phyloP scores from a whole-genome alignment of 2,329 filamentous ascomycete genomes.

The Ascochyta koolunga region DNA sequence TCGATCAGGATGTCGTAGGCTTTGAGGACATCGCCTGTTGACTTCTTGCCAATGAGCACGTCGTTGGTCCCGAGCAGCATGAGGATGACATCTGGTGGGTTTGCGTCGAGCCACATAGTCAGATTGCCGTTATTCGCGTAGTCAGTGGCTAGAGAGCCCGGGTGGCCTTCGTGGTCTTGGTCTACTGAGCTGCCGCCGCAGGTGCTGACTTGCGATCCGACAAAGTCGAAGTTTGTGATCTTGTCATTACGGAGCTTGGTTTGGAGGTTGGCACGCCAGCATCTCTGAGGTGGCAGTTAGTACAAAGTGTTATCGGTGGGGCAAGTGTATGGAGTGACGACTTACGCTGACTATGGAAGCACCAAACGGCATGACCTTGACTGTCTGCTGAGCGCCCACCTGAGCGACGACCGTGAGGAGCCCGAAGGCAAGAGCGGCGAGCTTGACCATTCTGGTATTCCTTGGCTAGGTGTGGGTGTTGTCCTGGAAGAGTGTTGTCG shows the following conservation, averaged over 20 bases:
- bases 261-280: conserved; percentile 46
- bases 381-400: conserved; percentile 28
- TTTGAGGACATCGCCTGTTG: conserved; percentile 41
- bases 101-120: conserved; percentile 47
- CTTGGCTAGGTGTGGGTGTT: not conserved
- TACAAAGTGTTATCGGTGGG: not conserved
- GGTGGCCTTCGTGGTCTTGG: conserved; percentile 54
- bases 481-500: not conserved
- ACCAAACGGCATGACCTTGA: conserved; percentile 47
- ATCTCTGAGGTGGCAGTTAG: conserved; percentile 32
- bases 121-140: conserved; percentile 50
- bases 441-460: conserved; percentile 28
- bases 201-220: conserved; percentile 42
- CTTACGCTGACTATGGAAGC: conserved; percentile 44
- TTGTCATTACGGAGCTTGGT: conserved; percentile 31
- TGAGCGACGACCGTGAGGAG: conserved; percentile 28
- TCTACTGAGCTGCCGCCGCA: conserved; percentile 51
- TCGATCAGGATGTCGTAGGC: conserved; percentile 49
- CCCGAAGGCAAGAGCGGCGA: conserved; percentile 27
- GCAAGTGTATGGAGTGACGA: not conserved
- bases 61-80: conserved; percentile 57
- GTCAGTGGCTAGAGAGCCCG: conserved; percentile 49
- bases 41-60: conserved; percentile 45
- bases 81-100: conserved; percentile 53
- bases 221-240: conserved; percentile 43